These are phyloP conservation scores for Neofusicoccum sp. DNA, from an alignment of 2,329 filamentous ascomycete genomes.

Conservation along the genomic window DNA sequence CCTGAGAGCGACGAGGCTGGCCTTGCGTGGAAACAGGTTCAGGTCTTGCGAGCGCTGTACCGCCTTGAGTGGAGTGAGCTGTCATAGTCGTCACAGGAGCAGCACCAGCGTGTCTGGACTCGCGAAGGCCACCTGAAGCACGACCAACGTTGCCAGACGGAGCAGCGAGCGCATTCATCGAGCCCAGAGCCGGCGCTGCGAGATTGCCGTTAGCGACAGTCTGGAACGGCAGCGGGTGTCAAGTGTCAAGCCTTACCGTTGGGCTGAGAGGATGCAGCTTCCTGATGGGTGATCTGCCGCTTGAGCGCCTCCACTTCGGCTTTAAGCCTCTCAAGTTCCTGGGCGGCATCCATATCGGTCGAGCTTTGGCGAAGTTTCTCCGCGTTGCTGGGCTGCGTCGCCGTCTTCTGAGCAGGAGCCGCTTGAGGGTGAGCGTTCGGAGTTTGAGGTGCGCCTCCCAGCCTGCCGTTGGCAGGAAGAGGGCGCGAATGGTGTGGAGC, in stretches of 20 bases:
- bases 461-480: background rate
- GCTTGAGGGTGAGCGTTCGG: background rate
- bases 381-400: background rate
- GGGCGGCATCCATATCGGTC: background rate
- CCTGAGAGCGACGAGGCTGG: background rate
- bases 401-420: background rate
- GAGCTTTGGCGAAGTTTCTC: background rate
- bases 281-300: background rate
- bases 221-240: no score
- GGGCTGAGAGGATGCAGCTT: background rate
- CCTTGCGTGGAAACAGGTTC: background rate
- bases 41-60: background rate
- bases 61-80: background rate
- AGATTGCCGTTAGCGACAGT: background rate
- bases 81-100: background rate
- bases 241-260: background rate
- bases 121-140: background rate
- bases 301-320: background rate
- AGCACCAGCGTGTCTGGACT: background rate
- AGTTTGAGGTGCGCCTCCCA: background rate
- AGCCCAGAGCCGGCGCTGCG: background rate
- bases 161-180: background rate
- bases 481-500: conserved; percentile 13
- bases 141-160: background rate
- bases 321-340: background rate